Percentiles rank a stretch among this genome's conserved stretches.
Evolutionary conservation across 78 protist genomes (phyloP).

Genomic region (Mastigamoeba balamuthi): DNA sequence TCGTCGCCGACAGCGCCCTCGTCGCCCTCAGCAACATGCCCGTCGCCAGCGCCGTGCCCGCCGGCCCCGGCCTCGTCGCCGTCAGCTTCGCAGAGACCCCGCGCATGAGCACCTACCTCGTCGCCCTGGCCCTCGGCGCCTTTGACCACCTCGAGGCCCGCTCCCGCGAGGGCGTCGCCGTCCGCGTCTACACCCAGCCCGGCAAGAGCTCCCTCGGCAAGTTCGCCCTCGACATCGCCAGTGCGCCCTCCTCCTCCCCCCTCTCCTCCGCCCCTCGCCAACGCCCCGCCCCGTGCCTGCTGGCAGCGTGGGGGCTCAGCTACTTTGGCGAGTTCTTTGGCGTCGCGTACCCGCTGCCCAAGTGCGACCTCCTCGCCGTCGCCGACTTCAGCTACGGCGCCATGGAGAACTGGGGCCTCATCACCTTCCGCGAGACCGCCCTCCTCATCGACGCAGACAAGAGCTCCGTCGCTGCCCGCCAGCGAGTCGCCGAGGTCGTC

Average conservation of each 20-base stretch:
- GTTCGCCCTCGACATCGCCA: conserved; percentile 72
- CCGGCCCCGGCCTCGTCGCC: neutral
- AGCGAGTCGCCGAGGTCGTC: conserved; percentile 8
- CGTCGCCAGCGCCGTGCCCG: neutral
- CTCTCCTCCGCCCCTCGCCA: neutral
- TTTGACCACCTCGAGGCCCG: conserved; percentile 24
- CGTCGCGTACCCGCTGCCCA: conserved; percentile 67
- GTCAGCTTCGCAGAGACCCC: conserved; percentile 41
- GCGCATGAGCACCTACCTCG: conserved; percentile 78
- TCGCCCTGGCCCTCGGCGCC: conserved; percentile 69
- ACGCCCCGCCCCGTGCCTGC: no score
- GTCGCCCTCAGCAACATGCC: conserved; percentile 37
- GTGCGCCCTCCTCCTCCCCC: neutral
- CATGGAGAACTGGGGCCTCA: conserved; percentile 75
- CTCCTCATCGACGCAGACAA: conserved; percentile 27
- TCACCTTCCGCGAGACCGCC: conserved; percentile 62
- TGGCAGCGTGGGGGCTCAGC: conserved; percentile 10
- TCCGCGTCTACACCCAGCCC: conserved; percentile 57
- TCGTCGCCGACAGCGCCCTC: conserved; percentile 5
- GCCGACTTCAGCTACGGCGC: conserved; percentile 78
- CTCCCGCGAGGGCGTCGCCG: neutral
- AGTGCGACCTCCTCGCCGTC: conserved; percentile 69
- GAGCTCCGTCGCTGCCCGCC: conserved; percentile 2
- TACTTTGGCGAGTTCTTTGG: conserved; percentile 56
- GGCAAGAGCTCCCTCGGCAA: conserved; percentile 15